Conservation (phyloP, 768 basidiomycete genomes). For the Cyathus striatus region DNA sequence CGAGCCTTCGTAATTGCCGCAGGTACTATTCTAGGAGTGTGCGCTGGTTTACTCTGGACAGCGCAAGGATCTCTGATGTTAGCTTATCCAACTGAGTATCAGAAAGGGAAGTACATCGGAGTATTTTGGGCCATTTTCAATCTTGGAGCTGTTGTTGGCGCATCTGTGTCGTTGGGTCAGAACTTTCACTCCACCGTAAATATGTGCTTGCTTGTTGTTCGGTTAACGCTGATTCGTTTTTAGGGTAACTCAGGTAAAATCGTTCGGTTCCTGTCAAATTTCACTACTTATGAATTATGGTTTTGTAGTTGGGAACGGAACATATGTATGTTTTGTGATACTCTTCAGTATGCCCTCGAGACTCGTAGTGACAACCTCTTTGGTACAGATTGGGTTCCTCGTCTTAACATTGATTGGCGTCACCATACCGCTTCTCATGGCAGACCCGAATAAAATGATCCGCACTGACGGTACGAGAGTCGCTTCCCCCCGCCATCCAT, state of each 20-base stretch:
- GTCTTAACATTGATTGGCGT: constrained; percentile 68
- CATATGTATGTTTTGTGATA: constrained; percentile 49
- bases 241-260: constrained; percentile 12
- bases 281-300: not conserved
- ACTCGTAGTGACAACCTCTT: too few relatives aligned
- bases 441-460: constrained; percentile 64
- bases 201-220: not conserved
- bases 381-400: constrained; percentile 66
- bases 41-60: constrained; percentile 72
- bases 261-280: too few relatives aligned
- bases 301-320: constrained; percentile 57
- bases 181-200: constrained; percentile 55
- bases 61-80: constrained; percentile 84
- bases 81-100: constrained; percentile 73
- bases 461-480: constrained; percentile 74
- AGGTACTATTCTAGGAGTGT: constrained; percentile 70
- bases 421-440: constrained; percentile 63
- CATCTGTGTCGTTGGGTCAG: constrained; percentile 66
- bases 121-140: constrained; percentile 88
- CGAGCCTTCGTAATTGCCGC: constrained; percentile 63
- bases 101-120: constrained; percentile 74
- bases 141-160: constrained; percentile 73
- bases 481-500: constrained; percentile 55
- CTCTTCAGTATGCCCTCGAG: not conserved
- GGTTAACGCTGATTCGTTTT: not conserved